Evolutionary conservation across 768 basidiomycete species (phyloP).

Genomic region (Boletellus ananiceps): DNA sequence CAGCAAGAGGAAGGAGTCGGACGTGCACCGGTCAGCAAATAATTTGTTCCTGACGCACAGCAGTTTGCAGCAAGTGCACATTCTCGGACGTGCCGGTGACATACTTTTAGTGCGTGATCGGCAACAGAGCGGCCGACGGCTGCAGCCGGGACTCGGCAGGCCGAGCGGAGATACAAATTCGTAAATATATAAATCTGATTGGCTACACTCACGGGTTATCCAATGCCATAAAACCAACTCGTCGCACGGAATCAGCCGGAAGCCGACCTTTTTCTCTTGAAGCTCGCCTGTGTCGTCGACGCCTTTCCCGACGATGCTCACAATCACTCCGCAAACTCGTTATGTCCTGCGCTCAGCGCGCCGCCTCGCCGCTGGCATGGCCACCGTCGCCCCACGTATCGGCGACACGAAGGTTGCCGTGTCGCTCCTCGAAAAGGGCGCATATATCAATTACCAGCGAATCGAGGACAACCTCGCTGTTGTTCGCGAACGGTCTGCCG

Average conservation of each 20-base stretch:
- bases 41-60: no score
- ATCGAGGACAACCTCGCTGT: conserved; percentile 96
- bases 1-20: no score
- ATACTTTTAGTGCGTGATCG: not conserved
- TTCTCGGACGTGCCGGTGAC: not conserved
- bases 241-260: conserved; percentile 24
- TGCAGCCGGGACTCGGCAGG: conserved; percentile 2
- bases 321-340: conserved; percentile 50
- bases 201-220: conserved; percentile 17
- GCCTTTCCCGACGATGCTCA: conserved; percentile 54
- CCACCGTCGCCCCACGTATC: conserved; percentile 74
- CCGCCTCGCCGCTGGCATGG: conserved; percentile 66
- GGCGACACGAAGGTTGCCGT: conserved; percentile 88
- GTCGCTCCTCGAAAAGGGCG: conserved; percentile 78
- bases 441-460: conserved; percentile 91
- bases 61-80: no score
- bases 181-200: conserved; percentile 22
- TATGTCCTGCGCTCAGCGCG: conserved; percentile 49
- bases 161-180: conserved; percentile 11
- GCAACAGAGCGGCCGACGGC: conserved; percentile 10
- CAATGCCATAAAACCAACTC: conserved; percentile 18
- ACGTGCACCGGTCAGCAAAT: no score
- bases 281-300: conserved; percentile 16
- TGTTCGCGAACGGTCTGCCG: conserved; percentile 79
- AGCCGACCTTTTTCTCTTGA: conserved; percentile 13